A percentile compares a stretch with the other conserved stretches of the same genome.
Conservation (phyloP, 345 rosid genomes). For the Euphorbia tirucalli region DNA sequence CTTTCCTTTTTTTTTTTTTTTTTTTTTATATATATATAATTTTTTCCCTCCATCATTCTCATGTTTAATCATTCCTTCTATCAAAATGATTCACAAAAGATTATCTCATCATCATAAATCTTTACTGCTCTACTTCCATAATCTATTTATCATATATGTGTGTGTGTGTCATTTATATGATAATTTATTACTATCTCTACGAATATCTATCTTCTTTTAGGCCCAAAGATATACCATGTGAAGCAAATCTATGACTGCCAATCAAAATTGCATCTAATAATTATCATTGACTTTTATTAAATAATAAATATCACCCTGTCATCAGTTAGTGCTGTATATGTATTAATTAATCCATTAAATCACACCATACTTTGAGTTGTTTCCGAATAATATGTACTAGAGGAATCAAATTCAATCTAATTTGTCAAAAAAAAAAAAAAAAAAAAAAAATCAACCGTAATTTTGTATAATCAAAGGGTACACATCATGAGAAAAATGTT, state of each 20-base stretch:
- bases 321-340: background rate
- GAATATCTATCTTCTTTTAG: background rate
- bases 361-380: background rate
- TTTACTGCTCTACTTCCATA: background rate
- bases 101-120: background rate
- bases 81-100: conserved; percentile 26
- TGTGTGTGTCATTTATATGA: too few species aligned
- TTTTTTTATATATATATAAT: conserved; percentile 13
- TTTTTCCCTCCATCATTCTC: conserved; percentile 23
- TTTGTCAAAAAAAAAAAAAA: too few species aligned
- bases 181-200: too few species aligned
- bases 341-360: background rate
- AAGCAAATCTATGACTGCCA: conserved; percentile 24
- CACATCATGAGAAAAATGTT: too few species aligned
- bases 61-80: conserved; percentile 29
- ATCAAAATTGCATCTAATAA: conserved; percentile 14
- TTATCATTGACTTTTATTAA: conserved; percentile 21
- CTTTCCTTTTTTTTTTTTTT: background rate
- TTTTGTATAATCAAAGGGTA: too few species aligned
- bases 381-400: background rate
- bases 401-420: too few species aligned
- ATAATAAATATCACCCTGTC: background rate
- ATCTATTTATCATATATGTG: background rate
- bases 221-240: conserved; percentile 28
- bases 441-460: too few species aligned